Percentiles rank a stretch among this genome's conserved stretches.
Conservation (phyloP, 2,329 filamentous ascomycete genomes). For the Talaromyces sp. region DNA sequence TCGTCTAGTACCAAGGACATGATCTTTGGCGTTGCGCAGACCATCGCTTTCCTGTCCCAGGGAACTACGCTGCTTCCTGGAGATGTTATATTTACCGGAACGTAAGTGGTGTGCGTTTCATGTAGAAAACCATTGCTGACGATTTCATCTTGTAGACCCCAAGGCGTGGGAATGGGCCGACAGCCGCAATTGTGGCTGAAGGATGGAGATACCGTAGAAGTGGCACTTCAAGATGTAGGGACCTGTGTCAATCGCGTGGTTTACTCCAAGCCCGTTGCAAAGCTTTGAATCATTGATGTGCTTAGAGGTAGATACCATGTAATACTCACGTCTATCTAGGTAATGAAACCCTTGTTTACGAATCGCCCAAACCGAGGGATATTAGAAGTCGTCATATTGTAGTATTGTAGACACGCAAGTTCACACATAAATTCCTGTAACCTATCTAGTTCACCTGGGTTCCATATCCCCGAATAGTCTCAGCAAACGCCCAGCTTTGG, state of each 20-base stretch:
- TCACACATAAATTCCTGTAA: background rate
- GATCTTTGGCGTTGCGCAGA: constrained; percentile 43
- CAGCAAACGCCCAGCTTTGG: constrained; percentile 98
- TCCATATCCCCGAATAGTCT: constrained; percentile 89
- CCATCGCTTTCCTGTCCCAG: constrained; percentile 43
- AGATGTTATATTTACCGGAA: constrained; percentile 40
- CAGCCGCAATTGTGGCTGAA: constrained; percentile 64
- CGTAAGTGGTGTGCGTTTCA: constrained; percentile 27
- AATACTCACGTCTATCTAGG: background rate
- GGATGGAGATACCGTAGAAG: constrained; percentile 65
- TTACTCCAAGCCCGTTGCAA: constrained; percentile 36
- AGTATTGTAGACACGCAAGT: background rate
- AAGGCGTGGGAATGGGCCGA: constrained; percentile 66
- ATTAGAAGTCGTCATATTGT: constrained; percentile 1
- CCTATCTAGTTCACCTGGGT: constrained; percentile 60
- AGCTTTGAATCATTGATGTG: constrained; percentile 22
- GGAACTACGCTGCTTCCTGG: constrained; percentile 36
- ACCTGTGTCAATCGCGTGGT: constrained; percentile 43
- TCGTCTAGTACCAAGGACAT: constrained; percentile 45
- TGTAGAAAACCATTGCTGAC: constrained; percentile 57
- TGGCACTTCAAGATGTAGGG: constrained; percentile 61
- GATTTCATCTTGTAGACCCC: constrained; percentile 52
- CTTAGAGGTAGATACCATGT: background rate
- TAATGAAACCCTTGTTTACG: background rate
- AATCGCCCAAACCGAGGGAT: background rate